Conservation (phyloP, 2,329 filamentous ascomycete genomes). For the Xylariaceae sp. region DNA sequence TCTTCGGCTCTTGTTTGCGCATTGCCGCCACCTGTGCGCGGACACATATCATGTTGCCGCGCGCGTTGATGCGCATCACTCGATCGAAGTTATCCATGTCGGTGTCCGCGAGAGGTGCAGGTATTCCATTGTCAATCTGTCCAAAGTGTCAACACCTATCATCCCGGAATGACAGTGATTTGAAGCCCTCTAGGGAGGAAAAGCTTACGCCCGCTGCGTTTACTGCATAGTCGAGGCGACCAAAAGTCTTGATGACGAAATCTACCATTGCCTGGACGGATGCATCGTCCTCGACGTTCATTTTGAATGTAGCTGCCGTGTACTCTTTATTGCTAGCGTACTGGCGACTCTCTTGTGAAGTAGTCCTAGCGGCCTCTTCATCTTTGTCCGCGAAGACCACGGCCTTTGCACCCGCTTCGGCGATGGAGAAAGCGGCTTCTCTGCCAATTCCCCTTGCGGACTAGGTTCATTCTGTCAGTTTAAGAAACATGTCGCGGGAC, state of each 20-base stretch:
- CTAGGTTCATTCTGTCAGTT: not conserved
- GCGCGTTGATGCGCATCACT: constrained; percentile 22
- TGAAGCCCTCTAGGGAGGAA: not conserved
- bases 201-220: constrained; percentile 19
- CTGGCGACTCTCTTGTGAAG: constrained; percentile 18
- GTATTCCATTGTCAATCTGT: constrained; percentile 14
- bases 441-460: constrained; percentile 19
- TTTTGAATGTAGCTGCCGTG: constrained; percentile 6
- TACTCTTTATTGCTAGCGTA: constrained; percentile 17
- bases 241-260: constrained; percentile 16
- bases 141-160: not conserved
- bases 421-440: constrained; percentile 19
- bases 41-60: constrained; percentile 16
- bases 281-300: constrained; percentile 16
- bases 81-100: constrained; percentile 18
- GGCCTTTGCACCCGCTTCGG: constrained; percentile 19
- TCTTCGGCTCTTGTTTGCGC: constrained; percentile 16
- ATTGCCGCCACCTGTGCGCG: constrained; percentile 14
- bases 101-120: constrained; percentile 14
- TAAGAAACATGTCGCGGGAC: not conserved
- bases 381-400: constrained; percentile 21
- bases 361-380: constrained; percentile 12
- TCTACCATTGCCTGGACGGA: constrained; percentile 19
- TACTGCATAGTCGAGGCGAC: constrained; percentile 20
- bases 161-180: not conserved